Conservation (phyloP, 2,329 filamentous ascomycete species). For the Trichoderma pleuroti region DNA sequence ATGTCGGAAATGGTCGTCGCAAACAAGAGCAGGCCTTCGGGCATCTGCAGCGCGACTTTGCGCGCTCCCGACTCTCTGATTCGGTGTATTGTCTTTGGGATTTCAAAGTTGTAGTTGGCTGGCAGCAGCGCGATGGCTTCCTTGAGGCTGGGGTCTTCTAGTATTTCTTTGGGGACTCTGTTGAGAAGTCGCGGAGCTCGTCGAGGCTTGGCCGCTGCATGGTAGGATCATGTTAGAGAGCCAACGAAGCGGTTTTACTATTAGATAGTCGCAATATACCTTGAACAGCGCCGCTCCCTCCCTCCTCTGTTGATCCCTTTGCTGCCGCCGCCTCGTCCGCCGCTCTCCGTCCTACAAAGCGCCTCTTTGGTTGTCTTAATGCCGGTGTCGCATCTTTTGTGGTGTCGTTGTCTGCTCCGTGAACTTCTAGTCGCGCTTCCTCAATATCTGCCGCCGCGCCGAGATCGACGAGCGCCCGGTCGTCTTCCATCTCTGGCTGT, state of each 20-base stretch:
- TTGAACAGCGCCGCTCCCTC: slow-evolving; percentile 37
- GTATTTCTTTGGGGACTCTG: slow-evolving; percentile 82
- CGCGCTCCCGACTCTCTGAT: slow-evolving; percentile 77
- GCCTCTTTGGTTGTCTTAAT: slow-evolving; percentile 76
- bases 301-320: slow-evolving; percentile 35
- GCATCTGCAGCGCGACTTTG: slow-evolving; percentile 92
- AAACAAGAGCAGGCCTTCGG: slow-evolving; percentile 90
- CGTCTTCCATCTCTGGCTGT: slow-evolving; percentile 64
- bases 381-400: slow-evolving; percentile 41
- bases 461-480: slow-evolving; percentile 66
- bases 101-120: slow-evolving; percentile 97
- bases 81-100: slow-evolving; percentile 95
- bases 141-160: slow-evolving; percentile 80
- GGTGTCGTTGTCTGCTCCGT: slow-evolving; percentile 21
- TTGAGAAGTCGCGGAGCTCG: slow-evolving; percentile 79
- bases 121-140: slow-evolving; percentile 83
- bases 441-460: slow-evolving; percentile 67
- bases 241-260: background rate
- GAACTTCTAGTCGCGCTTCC: slow-evolving; percentile 39
- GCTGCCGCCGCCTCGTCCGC: slow-evolving; percentile 59
- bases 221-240: background rate
- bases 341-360: slow-evolving; percentile 81
- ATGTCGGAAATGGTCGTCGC: slow-evolving; percentile 98
- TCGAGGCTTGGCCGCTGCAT: slow-evolving; percentile 64
- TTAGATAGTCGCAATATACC: slow-evolving; percentile 45